Percentiles rank a stretch among this genome's conserved stretches.
These are phyloP conservation scores for Leccinum ochraceum DNA, from an alignment of 768 basidiomycete genomes.

Conservation along the genomic window DNA sequence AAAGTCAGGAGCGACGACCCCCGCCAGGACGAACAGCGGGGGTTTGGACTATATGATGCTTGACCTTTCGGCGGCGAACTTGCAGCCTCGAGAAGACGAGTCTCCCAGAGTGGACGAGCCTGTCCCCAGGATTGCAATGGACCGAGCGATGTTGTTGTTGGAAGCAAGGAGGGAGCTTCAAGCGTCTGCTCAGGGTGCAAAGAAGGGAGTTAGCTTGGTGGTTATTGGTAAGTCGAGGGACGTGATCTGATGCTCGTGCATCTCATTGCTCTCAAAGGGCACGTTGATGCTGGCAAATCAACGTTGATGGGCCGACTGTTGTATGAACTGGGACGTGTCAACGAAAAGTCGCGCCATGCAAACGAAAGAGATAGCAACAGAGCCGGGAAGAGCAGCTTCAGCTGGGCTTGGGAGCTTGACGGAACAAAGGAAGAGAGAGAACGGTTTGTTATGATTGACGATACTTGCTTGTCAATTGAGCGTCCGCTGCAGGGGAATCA, in stretches of 20 bases:
- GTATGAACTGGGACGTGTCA: constrained; percentile 87
- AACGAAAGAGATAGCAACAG: constrained; percentile 91
- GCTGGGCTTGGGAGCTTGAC: constrained; percentile 98
- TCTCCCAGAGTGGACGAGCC: constrained; percentile 42
- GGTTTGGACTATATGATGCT: constrained; percentile 57
- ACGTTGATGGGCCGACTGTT: constrained; percentile 94
- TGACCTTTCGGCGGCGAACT: constrained; percentile 75
- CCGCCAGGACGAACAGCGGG: constrained; percentile 34
- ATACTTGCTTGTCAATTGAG: constrained; percentile 11
- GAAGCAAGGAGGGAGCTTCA: constrained; percentile 64
- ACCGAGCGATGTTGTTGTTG: constrained; percentile 80
- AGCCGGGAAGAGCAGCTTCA: constrained; percentile 92
- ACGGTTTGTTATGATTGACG: constrained; percentile 51
- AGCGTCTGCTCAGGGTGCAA: constrained; percentile 48
- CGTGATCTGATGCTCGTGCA: not conserved
- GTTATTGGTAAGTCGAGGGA: constrained; percentile 71
- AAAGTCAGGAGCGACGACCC: constrained; percentile 45
- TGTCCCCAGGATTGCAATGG: constrained; percentile 64
- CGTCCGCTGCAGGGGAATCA: constrained; percentile 72
- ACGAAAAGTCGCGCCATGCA: constrained; percentile 78
- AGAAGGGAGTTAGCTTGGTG: constrained; percentile 79
- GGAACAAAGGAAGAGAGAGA: constrained; percentile 91
- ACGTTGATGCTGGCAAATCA: constrained; percentile 98
- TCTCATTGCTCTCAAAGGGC: constrained; percentile 54
- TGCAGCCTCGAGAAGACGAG: constrained; percentile 49